phyloP scores from a whole-genome alignment of 768 basidiomycete species.

The Tulasnella sp. region DNA sequence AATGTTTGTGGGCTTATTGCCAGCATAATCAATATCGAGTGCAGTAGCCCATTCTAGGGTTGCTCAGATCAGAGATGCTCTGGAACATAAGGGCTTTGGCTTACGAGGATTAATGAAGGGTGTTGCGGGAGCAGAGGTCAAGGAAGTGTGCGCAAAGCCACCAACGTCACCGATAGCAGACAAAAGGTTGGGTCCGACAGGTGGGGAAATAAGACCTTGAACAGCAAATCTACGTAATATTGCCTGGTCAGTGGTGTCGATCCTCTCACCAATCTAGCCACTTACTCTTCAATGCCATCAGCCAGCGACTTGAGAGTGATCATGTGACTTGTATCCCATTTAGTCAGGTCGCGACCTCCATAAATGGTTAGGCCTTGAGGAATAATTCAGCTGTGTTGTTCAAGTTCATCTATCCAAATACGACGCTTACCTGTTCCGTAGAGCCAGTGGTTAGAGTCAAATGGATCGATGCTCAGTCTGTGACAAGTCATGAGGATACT shows the following conservation, averaged over 20 bases:
- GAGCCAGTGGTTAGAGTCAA: conserved; percentile 55
- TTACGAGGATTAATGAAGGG: conserved; percentile 37
- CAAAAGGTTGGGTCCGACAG: conserved; percentile 42
- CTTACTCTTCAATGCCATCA: conserved; percentile 55
- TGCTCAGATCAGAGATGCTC: background rate
- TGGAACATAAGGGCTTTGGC: too few species aligned
- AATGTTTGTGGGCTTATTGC: conserved; percentile 36
- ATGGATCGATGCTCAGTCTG: conserved; percentile 48
- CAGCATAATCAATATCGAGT: conserved; percentile 42
- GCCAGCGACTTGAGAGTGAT: conserved; percentile 47
- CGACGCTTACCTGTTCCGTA: conserved; percentile 49
- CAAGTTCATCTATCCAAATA: background rate
- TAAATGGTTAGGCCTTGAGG: conserved; percentile 35
- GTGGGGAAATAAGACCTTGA: conserved; percentile 45
- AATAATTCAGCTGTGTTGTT: background rate
- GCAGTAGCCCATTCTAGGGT: conserved; percentile 24
- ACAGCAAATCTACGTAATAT: too few species aligned
- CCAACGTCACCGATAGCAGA: conserved; percentile 39
- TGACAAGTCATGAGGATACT: conserved; percentile 22
- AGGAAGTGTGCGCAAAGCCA: conserved; percentile 39
- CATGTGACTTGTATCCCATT: conserved; percentile 50
- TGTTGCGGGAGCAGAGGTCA: conserved; percentile 31
- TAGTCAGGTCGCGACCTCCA: conserved; percentile 41
- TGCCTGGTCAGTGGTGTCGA: too few species aligned
- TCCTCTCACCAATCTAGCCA: too few species aligned